Base-by-base conservation (phyloP, 305 asterid genomes). In the Fraxinus sp. region DNA sequence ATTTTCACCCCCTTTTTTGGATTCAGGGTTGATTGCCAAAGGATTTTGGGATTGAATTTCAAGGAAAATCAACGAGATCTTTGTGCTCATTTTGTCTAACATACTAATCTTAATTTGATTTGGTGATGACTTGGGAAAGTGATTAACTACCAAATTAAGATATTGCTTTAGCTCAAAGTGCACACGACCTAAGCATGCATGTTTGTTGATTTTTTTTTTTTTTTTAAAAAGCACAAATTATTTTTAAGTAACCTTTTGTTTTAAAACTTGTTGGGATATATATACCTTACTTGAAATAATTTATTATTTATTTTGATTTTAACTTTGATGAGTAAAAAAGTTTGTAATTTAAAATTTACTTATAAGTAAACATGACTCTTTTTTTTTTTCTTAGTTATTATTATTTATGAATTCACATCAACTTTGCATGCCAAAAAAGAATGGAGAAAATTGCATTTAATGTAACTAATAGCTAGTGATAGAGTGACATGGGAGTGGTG, bases 51-150 rank as follows among this genome's bases (percentile, higher is more conserved):
- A 77, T 71, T 82, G 78, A 82, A 84, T 74, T 75, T 78, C 66
- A 84, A 80, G 86, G 68, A 66, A 83, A 80, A 82, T 82, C 74
- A 64, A 73, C 24, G 44, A 85, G 80, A 87, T 80, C 49, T 85
- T 76, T 74, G 82, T 85, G 85, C 73, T 78, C 57, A 84, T 75
- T 80, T 84, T 86, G 81, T 82, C 88, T 79, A 84, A 79, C 75
- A 71, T 35, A 74, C 57, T 78, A 77, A 64, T 76, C 84, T 82
- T 82, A 83, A 80, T 52, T 78, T 78, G 88, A 86, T 88, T 82
- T 70, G 82, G 26, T 78, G 59, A 83, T 49, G 83, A 79, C 87
- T 84, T 83, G 81, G 80, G 71, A 84, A 83, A 82, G 85, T 74
- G 84, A 81, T 85, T 73, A 79, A 73, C 84, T 77, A 85, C 85